A percentile compares a stretch with the other conserved stretches of the same genome.
These are phyloP conservation scores for Sphagnum contortum DNA, from an alignment of 225 moss, liverwort and hornwort genomes.

Conservation along the genomic window DNA sequence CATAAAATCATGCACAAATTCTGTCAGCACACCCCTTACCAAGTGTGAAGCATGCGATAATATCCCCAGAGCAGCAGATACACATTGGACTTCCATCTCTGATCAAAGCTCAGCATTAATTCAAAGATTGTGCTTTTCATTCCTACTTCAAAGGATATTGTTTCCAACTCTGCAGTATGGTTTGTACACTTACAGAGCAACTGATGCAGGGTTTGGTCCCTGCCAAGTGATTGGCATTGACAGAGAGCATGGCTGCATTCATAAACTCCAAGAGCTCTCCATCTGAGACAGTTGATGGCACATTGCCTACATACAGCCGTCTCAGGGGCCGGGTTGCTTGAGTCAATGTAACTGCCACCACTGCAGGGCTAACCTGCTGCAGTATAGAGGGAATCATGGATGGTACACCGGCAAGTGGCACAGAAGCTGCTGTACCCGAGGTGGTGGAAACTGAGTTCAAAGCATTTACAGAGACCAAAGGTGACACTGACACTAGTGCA, in stretches of 20 bases:
- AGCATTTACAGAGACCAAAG: constrained; percentile 27
- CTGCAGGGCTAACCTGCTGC: constrained; percentile 50
- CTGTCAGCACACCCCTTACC: neutral
- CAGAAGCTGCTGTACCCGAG: constrained; percentile 18
- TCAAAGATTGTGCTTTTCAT: no score
- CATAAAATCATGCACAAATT: neutral
- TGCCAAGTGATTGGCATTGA: constrained; percentile 66
- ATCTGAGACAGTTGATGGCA: constrained; percentile 75
- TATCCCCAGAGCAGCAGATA: no score
- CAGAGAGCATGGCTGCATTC: constrained; percentile 86
- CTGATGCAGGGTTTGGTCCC: constrained; percentile 94
- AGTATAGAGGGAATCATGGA: constrained; percentile 49
- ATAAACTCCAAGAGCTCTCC: constrained; percentile 90
- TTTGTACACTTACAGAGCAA: constrained; percentile 41
- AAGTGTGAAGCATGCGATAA: neutral
- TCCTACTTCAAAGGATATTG: no score
- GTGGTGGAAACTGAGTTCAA: constrained; percentile 12
- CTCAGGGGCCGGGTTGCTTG: constrained; percentile 74
- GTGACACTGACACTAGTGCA: constrained; percentile 31
- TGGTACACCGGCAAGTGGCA: constrained; percentile 20
- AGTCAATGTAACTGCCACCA: constrained; percentile 56
- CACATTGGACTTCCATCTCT: no score
- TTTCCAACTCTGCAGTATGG: no score
- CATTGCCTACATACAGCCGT: constrained; percentile 79
- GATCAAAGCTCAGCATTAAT: no score